phyloP scores from a whole-genome alignment of 2,329 filamentous ascomycete genomes.

The Trichoderma semiorbis region DNA sequence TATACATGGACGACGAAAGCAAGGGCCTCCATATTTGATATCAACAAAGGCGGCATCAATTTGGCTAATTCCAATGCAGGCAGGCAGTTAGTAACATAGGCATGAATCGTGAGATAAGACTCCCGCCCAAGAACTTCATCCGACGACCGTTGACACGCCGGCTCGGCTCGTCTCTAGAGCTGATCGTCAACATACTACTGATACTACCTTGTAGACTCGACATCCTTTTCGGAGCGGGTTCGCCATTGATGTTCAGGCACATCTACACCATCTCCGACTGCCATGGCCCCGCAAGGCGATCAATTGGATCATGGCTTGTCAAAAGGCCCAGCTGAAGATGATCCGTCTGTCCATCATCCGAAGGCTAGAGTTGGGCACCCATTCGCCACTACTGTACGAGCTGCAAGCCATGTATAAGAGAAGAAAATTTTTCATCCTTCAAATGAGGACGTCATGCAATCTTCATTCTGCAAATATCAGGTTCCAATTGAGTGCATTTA shows the following conservation, averaged over 20 bases:
- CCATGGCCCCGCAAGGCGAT: constrained; percentile 5
- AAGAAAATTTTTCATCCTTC: neutral
- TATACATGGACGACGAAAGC: neutral
- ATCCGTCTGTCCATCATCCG: neutral
- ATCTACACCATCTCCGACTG: neutral
- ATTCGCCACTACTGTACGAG: neutral
- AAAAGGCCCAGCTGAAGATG: neutral
- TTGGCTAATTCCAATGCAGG: neutral
- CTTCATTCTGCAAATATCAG: neutral
- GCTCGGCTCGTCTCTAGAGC: neutral
- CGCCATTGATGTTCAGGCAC: constrained; percentile 11
- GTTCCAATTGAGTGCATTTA: constrained; percentile 6
- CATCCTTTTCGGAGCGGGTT: neutral
- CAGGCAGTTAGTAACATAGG: neutral
- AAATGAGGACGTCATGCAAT: neutral
- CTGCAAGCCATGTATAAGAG: neutral
- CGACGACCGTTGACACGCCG: neutral
- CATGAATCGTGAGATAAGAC: neutral
- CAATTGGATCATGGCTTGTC: neutral
- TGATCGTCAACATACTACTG: constrained; percentile 14
- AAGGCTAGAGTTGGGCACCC: neutral
- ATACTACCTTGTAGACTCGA: neutral
- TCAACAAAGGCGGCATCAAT: neutral
- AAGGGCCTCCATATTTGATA: neutral
- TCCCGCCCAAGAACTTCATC: neutral